Percentiles rank a stretch among this genome's conserved stretches.
phyloP scores from a whole-genome alignment of 352 stramenopile species.

The Phytopythium ostracodes region DNA sequence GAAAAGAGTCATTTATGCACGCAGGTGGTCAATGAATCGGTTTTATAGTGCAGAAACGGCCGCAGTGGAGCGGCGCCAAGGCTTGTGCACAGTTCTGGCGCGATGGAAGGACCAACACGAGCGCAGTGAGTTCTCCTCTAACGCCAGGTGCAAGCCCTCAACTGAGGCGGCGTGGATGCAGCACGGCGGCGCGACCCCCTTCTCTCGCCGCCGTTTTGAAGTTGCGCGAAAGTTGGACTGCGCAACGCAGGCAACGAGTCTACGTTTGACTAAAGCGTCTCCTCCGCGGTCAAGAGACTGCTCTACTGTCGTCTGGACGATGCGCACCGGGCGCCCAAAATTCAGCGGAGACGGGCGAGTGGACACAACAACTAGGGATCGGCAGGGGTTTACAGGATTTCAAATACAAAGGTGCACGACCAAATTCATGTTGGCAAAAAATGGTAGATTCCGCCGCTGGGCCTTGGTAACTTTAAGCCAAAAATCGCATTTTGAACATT shows the following conservation, averaged over 20 bases:
- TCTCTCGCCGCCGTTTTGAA: neutral
- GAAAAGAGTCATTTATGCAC: neutral
- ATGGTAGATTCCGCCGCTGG: too few relatives aligned
- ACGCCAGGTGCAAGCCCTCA: too few relatives aligned
- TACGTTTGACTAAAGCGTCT: neutral
- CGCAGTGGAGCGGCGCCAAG: neutral
- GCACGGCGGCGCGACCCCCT: neutral
- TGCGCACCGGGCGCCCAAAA: neutral
- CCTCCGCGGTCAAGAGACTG: neutral
- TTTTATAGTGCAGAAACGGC: neutral
- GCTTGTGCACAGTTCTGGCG: neutral
- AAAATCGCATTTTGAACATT: too few relatives aligned
- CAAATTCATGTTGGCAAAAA: too few relatives aligned
- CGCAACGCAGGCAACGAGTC: neutral
- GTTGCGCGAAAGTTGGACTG: neutral
- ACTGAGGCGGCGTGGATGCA: neutral
- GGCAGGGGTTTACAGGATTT: too few relatives aligned
- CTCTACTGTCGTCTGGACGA: neutral
- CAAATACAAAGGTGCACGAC: too few relatives aligned
- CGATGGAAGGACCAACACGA: neutral
- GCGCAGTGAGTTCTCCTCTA: neutral
- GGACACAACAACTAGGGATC: too few relatives aligned
- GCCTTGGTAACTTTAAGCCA: too few relatives aligned
- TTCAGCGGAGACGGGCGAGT: neutral
- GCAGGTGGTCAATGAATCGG: neutral